Evolutionary conservation across 169 alveolate genomes (phyloP).

Genomic region (Cystoisospora suis): DNA sequence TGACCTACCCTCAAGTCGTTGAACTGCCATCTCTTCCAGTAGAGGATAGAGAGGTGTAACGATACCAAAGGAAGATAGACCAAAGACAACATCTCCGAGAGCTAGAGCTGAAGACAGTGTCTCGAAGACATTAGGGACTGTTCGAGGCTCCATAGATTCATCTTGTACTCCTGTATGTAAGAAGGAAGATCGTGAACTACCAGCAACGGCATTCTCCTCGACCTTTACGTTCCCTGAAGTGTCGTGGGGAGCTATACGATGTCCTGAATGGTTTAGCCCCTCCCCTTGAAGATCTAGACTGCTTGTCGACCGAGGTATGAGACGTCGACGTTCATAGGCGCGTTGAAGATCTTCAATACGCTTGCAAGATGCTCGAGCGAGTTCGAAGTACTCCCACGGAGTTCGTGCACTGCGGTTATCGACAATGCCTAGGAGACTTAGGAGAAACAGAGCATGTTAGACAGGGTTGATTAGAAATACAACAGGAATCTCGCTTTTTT

Average conservation of each 20-base stretch:
- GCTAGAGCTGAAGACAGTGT: neutral
- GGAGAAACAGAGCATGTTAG: neutral
- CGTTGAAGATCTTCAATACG: slow-evolving; percentile 19
- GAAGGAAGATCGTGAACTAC: no score
- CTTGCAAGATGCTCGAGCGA: neutral
- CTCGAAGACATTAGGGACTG: neutral
- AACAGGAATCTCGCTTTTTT: no score
- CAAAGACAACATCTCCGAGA: neutral
- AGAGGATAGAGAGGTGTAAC: neutral
- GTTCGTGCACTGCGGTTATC: slow-evolving; percentile 10
- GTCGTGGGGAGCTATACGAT: no score
- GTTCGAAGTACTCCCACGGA: neutral
- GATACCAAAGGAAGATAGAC: neutral
- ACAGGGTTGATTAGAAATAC: no score
- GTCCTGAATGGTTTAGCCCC: no score
- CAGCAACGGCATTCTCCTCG: no score
- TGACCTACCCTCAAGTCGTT: neutral
- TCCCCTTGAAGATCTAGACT: no score
- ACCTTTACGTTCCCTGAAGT: no score
- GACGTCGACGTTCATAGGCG: neutral
- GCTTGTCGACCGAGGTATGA: no score
- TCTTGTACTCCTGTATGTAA: no score
- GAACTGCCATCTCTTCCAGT: neutral
- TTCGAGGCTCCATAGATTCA: no score
- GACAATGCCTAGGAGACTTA: neutral